These are phyloP conservation scores for Fusarium burgessii DNA, from an alignment of 2,329 filamentous ascomycete genomes.

Conservation along the genomic window DNA sequence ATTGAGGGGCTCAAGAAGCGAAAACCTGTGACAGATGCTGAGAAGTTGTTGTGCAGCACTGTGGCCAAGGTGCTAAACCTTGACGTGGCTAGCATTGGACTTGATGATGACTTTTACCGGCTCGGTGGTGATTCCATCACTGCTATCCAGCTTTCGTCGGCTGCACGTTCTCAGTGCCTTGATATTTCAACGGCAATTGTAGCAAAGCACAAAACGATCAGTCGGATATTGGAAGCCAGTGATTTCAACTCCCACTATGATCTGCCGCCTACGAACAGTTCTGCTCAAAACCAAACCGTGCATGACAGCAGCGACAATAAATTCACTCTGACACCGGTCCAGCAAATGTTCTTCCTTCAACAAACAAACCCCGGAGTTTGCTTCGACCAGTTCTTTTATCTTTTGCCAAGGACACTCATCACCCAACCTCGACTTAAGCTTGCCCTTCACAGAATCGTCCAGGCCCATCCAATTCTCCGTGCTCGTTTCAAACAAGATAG, in stretches of 20 bases:
- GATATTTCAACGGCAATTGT: constrained; percentile 6
- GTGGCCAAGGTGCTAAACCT: constrained; percentile 7
- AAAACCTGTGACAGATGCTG: background rate
- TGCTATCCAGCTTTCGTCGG: constrained; percentile 25
- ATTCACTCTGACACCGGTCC: constrained; percentile 7
- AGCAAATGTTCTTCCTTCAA: constrained; percentile 25
- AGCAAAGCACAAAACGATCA: constrained; percentile 4
- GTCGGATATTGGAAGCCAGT: constrained; percentile 8
- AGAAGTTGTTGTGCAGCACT: background rate
- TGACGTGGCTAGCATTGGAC: background rate
- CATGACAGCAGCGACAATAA: background rate
- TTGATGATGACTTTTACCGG: constrained; percentile 12
- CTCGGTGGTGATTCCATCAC: constrained; percentile 23
- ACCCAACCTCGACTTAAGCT: background rate
- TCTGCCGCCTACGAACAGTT: background rate
- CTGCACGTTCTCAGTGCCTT: constrained; percentile 5
- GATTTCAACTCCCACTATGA: background rate
- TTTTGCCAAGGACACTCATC: constrained; percentile 1
- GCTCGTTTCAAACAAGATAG: background rate
- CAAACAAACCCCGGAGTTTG: constrained; percentile 9
- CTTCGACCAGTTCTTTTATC: constrained; percentile 20
- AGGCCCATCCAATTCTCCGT: constrained; percentile 13
- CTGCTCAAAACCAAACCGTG: background rate
- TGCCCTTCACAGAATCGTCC: constrained; percentile 5
- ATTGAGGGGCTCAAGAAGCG: background rate